Conservation (phyloP, 495 filamentous ascomycete species). For the Aspergillus conjunctus region DNA sequence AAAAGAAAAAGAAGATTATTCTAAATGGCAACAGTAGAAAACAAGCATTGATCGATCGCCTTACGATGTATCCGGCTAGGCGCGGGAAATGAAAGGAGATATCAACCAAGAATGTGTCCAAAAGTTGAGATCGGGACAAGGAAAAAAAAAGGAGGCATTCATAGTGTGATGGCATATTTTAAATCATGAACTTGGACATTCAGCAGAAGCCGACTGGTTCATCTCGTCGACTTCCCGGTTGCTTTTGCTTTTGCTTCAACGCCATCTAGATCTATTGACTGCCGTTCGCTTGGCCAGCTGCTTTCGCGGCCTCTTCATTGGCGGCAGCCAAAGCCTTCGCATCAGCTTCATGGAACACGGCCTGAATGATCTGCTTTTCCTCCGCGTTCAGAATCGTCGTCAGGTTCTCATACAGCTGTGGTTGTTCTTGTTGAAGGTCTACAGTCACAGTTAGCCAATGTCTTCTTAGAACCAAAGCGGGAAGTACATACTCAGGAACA, state of each 20-base stretch:
- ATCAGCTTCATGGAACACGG: conserved; percentile 80
- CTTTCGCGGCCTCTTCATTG: conserved; percentile 35
- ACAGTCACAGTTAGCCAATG: conserved; percentile 25
- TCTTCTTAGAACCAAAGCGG: background rate
- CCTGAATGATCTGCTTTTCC: conserved; percentile 79
- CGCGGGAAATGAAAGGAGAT: conserved; percentile 9
- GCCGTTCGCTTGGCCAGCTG: conserved; percentile 42
- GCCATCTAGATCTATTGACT: conserved; percentile 33
- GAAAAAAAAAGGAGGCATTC: conserved; percentile 9
- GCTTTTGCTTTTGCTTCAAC: conserved; percentile 1
- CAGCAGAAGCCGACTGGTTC: conserved; percentile 21
- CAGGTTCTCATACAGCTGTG: conserved; percentile 80
- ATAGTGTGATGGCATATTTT: conserved; percentile 15
- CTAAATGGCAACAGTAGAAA: conserved; percentile 4
- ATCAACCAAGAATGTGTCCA: conserved; percentile 4
- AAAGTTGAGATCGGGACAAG: background rate
- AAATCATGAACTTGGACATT: conserved; percentile 18
- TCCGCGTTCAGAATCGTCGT: conserved; percentile 76
- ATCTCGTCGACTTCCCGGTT: conserved; percentile 22
- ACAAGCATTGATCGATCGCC: conserved; percentile 1
- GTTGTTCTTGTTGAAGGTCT: conserved; percentile 90
- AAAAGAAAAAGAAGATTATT: conserved; percentile 18
- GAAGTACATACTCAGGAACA: conserved; percentile 74
- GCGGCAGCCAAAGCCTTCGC: conserved; percentile 51
- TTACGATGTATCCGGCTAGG: conserved; percentile 16